A percentile compares a stretch with the other conserved stretches of the same genome.
phyloP scores from a whole-genome alignment of 306 rosid genomes.

The Cicer pinnatifidum region DNA sequence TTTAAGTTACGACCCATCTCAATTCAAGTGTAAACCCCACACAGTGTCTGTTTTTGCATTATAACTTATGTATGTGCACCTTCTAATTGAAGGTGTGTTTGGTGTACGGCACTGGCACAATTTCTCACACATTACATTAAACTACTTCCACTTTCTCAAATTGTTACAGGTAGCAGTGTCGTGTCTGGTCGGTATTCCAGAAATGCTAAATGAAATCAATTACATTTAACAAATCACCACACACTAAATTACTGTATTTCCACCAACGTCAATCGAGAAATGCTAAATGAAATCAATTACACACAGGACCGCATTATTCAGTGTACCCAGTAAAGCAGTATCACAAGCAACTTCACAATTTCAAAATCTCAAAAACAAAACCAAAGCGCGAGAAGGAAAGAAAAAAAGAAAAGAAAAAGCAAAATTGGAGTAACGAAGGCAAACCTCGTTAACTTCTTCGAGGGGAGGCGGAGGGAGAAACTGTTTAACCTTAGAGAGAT shows the following conservation, averaged over 20 bases:
- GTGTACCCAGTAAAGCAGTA: slow-evolving; percentile 6
- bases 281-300: slow-evolving; percentile 1
- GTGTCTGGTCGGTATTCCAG: no score
- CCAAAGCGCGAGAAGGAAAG: background rate
- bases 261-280: slow-evolving; percentile 16
- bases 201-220: no score
- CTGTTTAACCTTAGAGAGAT: slow-evolving; percentile 60
- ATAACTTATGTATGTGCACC: no score
- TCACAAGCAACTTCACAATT: slow-evolving; percentile 15
- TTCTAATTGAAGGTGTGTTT: no score
- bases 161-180: no score
- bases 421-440: slow-evolving; percentile 12
- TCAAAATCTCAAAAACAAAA: background rate
- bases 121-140: no score
- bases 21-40: background rate
- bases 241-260: background rate
- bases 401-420: background rate
- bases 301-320: background rate
- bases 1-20: background rate
- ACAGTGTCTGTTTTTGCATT: no score
- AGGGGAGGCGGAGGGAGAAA: slow-evolving; percentile 37
- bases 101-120: no score
- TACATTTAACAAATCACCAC: background rate
- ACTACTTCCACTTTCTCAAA: no score
- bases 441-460: slow-evolving; percentile 60